These are phyloP conservation scores for Xanthoparmelia taractica DNA, from an alignment of 495 filamentous ascomycete genomes.

Conservation along the genomic window DNA sequence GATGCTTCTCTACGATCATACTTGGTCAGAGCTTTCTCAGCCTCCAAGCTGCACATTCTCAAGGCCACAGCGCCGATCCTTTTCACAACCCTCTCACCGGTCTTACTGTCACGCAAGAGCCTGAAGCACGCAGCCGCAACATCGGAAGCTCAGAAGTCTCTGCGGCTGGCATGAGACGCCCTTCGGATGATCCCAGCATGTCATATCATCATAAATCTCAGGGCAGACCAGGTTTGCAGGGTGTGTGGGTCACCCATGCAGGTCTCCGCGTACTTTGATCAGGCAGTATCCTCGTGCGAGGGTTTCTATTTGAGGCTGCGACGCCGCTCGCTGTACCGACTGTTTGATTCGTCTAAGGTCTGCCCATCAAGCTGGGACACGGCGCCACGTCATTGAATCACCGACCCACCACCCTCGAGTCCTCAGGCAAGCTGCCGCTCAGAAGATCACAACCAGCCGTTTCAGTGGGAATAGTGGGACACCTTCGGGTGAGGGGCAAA, in stretches of 20 bases:
- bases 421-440: neutral
- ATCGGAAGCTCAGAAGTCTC: neutral
- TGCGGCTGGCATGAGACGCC: neutral
- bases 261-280: neutral
- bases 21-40: too few species aligned
- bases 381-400: neutral
- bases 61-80: neutral
- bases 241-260: neutral
- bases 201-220: too few species aligned
- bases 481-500: neutral
- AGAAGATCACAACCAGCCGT: neutral
- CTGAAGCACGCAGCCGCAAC: neutral
- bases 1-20: too few species aligned
- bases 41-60: too few species aligned
- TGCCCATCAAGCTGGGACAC: neutral
- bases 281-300: neutral
- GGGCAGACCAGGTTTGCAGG: neutral
- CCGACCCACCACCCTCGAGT: neutral
- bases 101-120: too few species aligned
- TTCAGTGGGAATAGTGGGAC: neutral
- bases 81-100: neutral
- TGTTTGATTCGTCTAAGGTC: neutral
- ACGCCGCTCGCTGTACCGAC: too few species aligned
- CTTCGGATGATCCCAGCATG: neutral
- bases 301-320: neutral